These are phyloP conservation scores for Magnolia sinica DNA, from an alignment of 164 flowering plant genomes.

Conservation along the genomic window DNA sequence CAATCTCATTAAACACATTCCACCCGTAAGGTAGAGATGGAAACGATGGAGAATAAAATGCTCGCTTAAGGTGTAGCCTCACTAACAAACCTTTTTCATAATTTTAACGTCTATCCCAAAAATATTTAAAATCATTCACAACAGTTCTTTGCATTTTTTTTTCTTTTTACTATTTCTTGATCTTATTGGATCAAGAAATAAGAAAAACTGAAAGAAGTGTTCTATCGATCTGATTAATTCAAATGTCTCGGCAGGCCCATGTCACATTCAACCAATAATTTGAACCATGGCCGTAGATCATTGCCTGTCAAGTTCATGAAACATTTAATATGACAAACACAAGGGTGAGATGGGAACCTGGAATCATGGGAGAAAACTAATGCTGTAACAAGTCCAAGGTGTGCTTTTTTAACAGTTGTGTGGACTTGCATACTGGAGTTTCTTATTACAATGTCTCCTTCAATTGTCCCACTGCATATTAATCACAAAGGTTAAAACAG, in stretches of 20 bases:
- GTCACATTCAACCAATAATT: background rate
- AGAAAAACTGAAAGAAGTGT: no score
- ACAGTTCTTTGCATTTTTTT: no score
- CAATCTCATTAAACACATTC: no score
- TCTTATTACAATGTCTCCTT: conserved; percentile 64
- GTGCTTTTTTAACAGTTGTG: conserved; percentile 56
- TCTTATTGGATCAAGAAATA: no score
- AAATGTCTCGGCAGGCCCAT: background rate
- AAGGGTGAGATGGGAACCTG: conserved; percentile 35
- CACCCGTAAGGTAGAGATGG: no score
- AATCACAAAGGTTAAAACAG: conserved; percentile 6
- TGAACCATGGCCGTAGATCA: background rate
- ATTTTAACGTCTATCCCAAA: no score
- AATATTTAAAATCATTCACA: no score
- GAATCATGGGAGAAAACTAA: conserved; percentile 71
- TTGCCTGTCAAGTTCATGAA: background rate
- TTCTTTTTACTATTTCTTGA: no score
- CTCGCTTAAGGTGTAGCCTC: no score
- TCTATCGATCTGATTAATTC: no score
- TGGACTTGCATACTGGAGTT: conserved; percentile 51
- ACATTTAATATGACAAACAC: background rate
- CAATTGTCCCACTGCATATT: conserved; percentile 65
- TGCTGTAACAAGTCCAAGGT: conserved; percentile 73
- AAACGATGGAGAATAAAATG: no score
- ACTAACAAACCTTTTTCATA: no score